Base-by-base conservation (phyloP, 306 rosid species). In the Lathyrus tuberosus region DNA sequence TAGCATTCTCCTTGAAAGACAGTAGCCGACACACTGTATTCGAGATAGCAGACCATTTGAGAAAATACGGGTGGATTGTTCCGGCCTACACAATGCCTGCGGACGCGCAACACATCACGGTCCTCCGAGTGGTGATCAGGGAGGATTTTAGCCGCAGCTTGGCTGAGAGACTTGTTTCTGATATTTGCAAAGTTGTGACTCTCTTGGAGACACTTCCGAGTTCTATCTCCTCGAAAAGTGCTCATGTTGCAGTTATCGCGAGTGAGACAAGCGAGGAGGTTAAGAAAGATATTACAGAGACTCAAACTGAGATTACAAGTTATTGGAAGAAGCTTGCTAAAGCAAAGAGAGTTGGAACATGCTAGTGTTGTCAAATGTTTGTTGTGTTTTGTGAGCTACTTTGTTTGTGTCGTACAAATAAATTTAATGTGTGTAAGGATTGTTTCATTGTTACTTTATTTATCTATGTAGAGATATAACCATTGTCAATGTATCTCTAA, bases 21-120 rank as follows among this genome's bases (percentile, higher is more conserved):
- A 86, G 90, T 56, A 84, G 79, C 80, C 72, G 80, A 6, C 84
- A 90, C 86, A 81, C 94, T 0, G 98, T 93, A 37, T 93, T 93
- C 24, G 88, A 90, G 75, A 76, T 93, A 67, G 24, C 98, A 1
- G 97, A 90, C 54, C 71, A 71, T 40, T 72, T 90, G 59, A 84
- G 91, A 66, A 85, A 69, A 76, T 93, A 33, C 0, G 88, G 96
- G 38, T 93, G 97, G 97, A 90, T 88, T 13, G 96, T 93, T 74
- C 98, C 98, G 0, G 98, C 98, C 53, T 93, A 93, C 60, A 82
- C 92, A 9, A 90, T 93, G 97, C 97, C 98, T 0, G 68, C 94
- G 0, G 66, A 93, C 1, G 97, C 93, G 0, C 61, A 93, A 47
- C 82, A 86, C 63, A 24, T 93, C 0, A 88, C 95, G 0, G 92